phyloP scores from a whole-genome alignment of 768 basidiomycete species.

The Boletus reticulatus region DNA sequence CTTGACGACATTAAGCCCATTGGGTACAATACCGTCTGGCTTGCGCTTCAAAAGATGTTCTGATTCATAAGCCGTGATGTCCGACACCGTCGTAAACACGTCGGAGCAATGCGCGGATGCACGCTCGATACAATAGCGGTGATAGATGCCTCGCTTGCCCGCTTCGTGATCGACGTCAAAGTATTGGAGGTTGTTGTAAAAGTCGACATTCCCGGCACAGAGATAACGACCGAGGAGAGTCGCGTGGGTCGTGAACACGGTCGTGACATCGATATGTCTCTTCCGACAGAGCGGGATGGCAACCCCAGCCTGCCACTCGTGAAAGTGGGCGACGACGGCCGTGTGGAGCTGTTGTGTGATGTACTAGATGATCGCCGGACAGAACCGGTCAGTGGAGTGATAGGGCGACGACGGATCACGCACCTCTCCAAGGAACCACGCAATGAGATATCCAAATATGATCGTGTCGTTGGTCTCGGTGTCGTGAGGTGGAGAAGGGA shows the following conservation, averaged over 20 bases:
- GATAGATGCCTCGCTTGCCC: constrained; percentile 98
- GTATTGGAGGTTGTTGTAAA: constrained; percentile 99
- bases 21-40: constrained; percentile 95
- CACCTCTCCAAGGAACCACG: constrained; percentile 99
- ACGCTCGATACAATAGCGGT: constrained; percentile 96
- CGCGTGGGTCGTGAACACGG: constrained; percentile 98
- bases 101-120: constrained; percentile 93
- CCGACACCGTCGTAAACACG: constrained; percentile 97
- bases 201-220: constrained; percentile 97
- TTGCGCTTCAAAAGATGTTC: constrained; percentile 97
- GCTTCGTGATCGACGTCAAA: constrained; percentile 99
- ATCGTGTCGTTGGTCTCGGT: constrained; percentile 99
- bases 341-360: constrained; percentile 75
- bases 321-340: constrained; percentile 96
- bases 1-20: constrained; percentile 97
- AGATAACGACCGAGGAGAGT: constrained; percentile 98
- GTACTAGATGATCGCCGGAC: constrained; percentile 48
- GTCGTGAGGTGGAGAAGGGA: constrained; percentile 94
- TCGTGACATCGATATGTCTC: constrained; percentile 96
- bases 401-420: constrained; percentile 29
- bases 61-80: constrained; percentile 96
- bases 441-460: constrained; percentile 95
- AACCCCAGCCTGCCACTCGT: constrained; percentile 99
- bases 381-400: constrained; percentile 1
- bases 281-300: constrained; percentile 94